These are phyloP conservation scores for Candida parachauliodes DNA, from an alignment of 805 yeast species.

Conservation along the genomic window DNA sequence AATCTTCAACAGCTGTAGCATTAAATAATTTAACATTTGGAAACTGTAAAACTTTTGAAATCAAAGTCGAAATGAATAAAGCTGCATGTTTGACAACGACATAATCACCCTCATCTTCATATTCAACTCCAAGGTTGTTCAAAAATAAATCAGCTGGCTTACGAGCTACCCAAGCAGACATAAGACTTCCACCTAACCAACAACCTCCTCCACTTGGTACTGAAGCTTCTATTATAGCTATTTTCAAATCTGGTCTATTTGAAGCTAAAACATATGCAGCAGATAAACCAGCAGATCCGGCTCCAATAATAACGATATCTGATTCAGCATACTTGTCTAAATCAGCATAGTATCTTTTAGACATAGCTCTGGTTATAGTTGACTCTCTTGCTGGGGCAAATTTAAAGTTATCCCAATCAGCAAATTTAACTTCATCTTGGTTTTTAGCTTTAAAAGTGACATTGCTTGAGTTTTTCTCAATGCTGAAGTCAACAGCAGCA, in stretches of 20 bases:
- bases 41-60: conserved; percentile 64
- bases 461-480: conserved; percentile 7
- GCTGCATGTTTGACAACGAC: conserved; percentile 83
- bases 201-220: conserved; percentile 83
- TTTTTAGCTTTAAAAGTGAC: conserved; percentile 18
- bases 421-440: conserved; percentile 24
- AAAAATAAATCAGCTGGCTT: conserved; percentile 74
- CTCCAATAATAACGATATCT: conserved; percentile 73
- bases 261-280: conserved; percentile 73
- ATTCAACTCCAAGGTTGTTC: conserved; percentile 58
- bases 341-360: conserved; percentile 67
- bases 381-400: conserved; percentile 76
- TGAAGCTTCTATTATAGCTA: conserved; percentile 69
- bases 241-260: conserved; percentile 71
- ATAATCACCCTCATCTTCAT: conserved; percentile 77
- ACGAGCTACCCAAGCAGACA: conserved; percentile 75
- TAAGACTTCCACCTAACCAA: conserved; percentile 74
- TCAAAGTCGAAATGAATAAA: conserved; percentile 64
- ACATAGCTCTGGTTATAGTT: conserved; percentile 78
- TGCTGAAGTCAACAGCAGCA: conserved; percentile 3
- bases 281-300: conserved; percentile 73
- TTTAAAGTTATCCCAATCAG: conserved; percentile 67
- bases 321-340: conserved; percentile 71
- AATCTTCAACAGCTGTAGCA: conserved; percentile 78
- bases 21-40: conserved; percentile 76